Evolutionary conservation across 2,329 filamentous ascomycete species (phyloP).

Genomic region (Exophiala phaeomuriformis): DNA sequence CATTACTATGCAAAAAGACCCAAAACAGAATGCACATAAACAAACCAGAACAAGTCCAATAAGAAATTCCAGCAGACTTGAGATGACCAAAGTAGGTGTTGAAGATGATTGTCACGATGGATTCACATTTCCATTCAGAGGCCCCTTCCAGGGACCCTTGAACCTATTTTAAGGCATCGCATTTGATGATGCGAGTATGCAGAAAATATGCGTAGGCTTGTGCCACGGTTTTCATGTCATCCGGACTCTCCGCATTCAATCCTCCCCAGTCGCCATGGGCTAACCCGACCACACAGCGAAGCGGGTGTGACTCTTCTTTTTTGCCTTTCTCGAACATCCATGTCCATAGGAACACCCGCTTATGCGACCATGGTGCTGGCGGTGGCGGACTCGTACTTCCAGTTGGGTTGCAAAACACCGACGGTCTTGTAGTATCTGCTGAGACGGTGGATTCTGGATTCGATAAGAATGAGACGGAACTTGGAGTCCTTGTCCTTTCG

Average conservation of each 20-base stretch:
- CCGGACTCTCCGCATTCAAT: not conserved
- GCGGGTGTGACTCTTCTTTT: not conserved
- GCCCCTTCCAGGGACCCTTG: not conserved
- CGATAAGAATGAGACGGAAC: constrained; percentile 99
- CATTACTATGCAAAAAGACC: too few species aligned
- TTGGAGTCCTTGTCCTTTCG: constrained; percentile 99
- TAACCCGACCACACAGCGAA: not conserved
- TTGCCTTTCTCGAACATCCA: not conserved
- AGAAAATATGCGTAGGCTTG: not conserved
- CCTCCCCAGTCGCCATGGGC: not conserved
- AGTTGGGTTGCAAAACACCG: constrained; percentile 75
- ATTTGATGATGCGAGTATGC: not conserved
- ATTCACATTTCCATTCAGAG: not conserved
- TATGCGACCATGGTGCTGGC: constrained; percentile 91
- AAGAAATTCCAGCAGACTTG: too few species aligned
- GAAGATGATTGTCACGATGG: not conserved
- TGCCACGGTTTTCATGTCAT: not conserved
- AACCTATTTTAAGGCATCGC: not conserved
- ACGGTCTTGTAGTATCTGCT: constrained; percentile 99
- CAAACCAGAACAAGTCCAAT: not conserved
- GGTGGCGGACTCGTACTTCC: constrained; percentile 98
- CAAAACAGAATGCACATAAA: not conserved
- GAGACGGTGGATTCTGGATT: constrained; percentile 99
- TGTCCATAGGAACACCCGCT: constrained; percentile 30
- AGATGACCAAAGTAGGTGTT: too few species aligned